phyloP scores from a whole-genome alignment of 2,329 filamentous ascomycete genomes.

The Sclerotinia subarctica region DNA sequence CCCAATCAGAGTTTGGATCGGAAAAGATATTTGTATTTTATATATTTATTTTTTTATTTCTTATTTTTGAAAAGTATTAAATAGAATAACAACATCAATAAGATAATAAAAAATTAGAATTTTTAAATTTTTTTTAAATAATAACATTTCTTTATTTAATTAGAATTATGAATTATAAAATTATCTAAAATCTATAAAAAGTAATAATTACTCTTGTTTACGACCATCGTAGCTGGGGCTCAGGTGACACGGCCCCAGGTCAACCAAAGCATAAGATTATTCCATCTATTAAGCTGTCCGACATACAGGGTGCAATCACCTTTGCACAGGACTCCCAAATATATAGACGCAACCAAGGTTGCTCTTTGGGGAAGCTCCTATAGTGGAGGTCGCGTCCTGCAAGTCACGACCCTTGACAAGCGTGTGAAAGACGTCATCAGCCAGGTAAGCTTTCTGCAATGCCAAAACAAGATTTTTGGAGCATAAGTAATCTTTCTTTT shows the following conservation, averaged over 20 bases:
- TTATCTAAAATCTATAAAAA: no score
- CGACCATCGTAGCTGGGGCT: conserved; percentile 40
- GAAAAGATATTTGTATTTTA: no score
- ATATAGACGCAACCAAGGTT: conserved; percentile 38
- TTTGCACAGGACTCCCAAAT: conserved; percentile 38
- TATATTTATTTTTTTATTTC: no score
- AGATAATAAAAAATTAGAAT: no score
- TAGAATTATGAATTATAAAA: no score
- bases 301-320: conserved; percentile 42
- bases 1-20: no score
- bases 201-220: no score
- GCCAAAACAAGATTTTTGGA: background rate
- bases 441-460: conserved; percentile 32
- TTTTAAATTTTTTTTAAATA: no score
- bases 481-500: background rate
- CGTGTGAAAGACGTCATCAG: conserved; percentile 43
- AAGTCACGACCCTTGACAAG: conserved; percentile 41
- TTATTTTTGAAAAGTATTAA: no score
- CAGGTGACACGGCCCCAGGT: conserved; percentile 35
- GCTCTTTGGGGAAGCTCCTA: conserved; percentile 42
- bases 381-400: conserved; percentile 43
- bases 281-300: conserved; percentile 36
- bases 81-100: no score
- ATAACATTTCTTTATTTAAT: no score
- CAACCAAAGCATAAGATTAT: conserved; percentile 39